Evolutionary conservation across 257 asterid species (phyloP).

Genomic region (Eustoma russellianum): DNA sequence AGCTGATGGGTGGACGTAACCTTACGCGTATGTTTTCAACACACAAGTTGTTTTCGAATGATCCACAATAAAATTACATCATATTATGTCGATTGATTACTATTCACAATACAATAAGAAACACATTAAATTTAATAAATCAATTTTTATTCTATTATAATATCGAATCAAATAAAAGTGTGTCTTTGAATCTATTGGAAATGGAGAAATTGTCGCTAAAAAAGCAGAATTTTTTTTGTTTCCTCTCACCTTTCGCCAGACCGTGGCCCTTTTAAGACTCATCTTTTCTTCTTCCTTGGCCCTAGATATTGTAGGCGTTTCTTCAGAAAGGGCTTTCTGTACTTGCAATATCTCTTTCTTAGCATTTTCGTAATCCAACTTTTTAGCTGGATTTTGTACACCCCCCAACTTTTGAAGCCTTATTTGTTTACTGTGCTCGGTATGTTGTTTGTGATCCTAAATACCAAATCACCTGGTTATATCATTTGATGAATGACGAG

Average conservation of each 20-base stretch:
- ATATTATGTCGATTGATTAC: too few relatives aligned
- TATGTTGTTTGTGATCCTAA: conserved; percentile 91
- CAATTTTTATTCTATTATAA: too few relatives aligned
- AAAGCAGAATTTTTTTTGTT: neutral
- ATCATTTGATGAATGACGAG: neutral
- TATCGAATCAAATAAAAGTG: too few relatives aligned
- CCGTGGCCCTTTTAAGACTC: conserved; percentile 51
- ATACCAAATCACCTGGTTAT: neutral
- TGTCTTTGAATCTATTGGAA: too few relatives aligned
- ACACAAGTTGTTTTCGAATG: too few relatives aligned
- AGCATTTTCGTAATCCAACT: conserved; percentile 33
- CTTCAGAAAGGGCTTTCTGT: conserved; percentile 40
- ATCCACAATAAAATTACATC: too few relatives aligned
- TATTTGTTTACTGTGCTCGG: conserved; percentile 84
- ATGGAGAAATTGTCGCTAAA: too few relatives aligned
- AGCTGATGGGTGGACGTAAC: too few relatives aligned
- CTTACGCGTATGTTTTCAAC: too few relatives aligned
- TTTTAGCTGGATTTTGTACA: conserved; percentile 48
- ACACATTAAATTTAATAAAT: too few relatives aligned
- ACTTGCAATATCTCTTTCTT: conserved; percentile 39
- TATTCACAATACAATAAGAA: too few relatives aligned
- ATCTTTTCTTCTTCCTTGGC: conserved; percentile 30
- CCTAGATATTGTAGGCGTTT: conserved; percentile 26
- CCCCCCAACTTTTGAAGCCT: conserved; percentile 94
- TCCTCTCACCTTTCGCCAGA: conserved; percentile 84